Percentiles rank a stretch among this genome's conserved stretches.
phyloP scores from a whole-genome alignment of 2,329 filamentous ascomycete genomes.

The Pyrenophora graminea region DNA sequence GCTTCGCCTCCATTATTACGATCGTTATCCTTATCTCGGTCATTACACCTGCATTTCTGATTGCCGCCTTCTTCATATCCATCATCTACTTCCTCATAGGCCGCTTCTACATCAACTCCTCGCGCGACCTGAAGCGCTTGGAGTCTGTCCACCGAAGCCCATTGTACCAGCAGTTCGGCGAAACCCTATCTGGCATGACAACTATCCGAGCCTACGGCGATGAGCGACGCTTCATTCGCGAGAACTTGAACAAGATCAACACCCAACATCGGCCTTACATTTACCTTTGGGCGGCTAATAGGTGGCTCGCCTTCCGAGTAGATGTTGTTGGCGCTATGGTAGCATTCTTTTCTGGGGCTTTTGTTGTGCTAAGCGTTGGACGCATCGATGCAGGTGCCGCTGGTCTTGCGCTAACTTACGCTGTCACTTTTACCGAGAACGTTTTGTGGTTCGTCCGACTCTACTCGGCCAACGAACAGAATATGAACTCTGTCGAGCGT shows the following conservation, averaged over 20 bases:
- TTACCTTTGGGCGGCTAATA: constrained; percentile 93
- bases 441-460: constrained; percentile 94
- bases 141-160: constrained; percentile 95
- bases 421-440: constrained; percentile 95
- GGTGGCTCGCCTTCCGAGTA: constrained; percentile 92
- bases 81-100: constrained; percentile 81
- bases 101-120: constrained; percentile 85
- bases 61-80: constrained; percentile 84
- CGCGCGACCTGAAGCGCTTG: constrained; percentile 91
- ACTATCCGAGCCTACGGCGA: constrained; percentile 97
- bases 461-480: constrained; percentile 95
- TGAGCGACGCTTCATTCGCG: constrained; percentile 87
- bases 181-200: constrained; percentile 91
- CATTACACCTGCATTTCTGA: constrained; percentile 88
- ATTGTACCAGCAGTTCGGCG: constrained; percentile 96
- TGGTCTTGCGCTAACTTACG: constrained; percentile 92
- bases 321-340: constrained; percentile 90
- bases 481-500: constrained; percentile 98
- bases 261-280: constrained; percentile 91
- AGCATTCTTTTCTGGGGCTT: constrained; percentile 89
- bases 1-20: constrained; percentile 72
- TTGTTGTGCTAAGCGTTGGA: constrained; percentile 83
- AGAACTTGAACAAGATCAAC: constrained; percentile 88
- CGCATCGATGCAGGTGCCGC: constrained; percentile 87
- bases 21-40: constrained; percentile 84